Percentiles rank a stretch among this genome's conserved stretches.
Conservation (phyloP, 1,139 yeast genomes). For the Pichia sp. region DNA sequence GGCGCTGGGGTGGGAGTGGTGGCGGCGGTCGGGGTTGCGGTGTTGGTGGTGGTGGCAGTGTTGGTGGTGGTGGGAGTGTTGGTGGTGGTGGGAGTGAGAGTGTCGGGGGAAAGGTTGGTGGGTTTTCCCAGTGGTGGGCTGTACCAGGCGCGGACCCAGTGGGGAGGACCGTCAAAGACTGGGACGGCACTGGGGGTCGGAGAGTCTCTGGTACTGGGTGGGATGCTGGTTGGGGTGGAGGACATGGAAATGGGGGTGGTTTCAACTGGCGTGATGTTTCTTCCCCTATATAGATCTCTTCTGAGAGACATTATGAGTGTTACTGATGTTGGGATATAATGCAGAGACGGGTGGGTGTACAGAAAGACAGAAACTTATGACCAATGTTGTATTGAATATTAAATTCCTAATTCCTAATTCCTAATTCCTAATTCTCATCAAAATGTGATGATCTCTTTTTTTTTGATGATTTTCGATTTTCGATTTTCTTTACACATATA, state of each 20-base stretch:
- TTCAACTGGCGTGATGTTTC: constrained; percentile 5
- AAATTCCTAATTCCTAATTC: too few relatives aligned
- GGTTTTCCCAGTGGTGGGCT: constrained; percentile 24
- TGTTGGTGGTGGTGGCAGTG: constrained; percentile 1
- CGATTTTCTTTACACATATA: too few relatives aligned
- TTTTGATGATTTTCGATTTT: background rate
- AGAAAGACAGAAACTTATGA: too few relatives aligned
- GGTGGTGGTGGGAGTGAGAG: background rate
- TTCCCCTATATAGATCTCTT: constrained; percentile 24
- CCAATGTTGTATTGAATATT: too few relatives aligned
- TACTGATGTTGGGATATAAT: background rate
- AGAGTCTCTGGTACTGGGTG: constrained; percentile 4
- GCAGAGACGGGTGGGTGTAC: too few relatives aligned
- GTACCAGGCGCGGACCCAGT: constrained; percentile 35
- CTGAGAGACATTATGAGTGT: constrained; percentile 28
- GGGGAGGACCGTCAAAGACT: constrained; percentile 20
- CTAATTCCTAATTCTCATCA: too few relatives aligned
- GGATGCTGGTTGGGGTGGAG: background rate
- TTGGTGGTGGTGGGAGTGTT: background rate
- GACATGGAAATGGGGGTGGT: constrained; percentile 33
- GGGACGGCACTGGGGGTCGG: background rate
- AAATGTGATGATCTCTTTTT: background rate
- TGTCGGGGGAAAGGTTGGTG: background rate
- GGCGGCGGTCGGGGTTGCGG: background rate
- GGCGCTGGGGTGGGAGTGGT: background rate